A percentile compares a stretch with the other conserved stretches of the same genome.
Evolutionary conservation across 2,329 filamentous ascomycete genomes (phyloP).

Genomic region (Fusarium temperatum): DNA sequence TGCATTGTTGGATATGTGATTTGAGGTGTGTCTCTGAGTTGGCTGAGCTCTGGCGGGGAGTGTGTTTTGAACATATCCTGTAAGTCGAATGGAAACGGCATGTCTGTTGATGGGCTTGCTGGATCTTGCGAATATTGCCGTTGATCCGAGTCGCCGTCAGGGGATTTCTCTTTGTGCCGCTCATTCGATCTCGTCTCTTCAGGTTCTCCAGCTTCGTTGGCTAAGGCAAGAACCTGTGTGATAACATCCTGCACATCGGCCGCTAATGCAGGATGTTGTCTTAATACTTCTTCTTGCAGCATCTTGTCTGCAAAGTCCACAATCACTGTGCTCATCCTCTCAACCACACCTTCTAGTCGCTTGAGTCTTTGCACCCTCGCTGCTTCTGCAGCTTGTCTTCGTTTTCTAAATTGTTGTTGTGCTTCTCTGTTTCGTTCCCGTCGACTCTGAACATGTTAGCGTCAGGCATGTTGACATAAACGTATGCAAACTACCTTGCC

Average conservation of each 20-base stretch:
- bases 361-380: not conserved
- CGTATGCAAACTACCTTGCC: not conserved
- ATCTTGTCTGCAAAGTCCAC: constrained; percentile 11
- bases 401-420: constrained; percentile 14
- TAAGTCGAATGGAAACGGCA: not conserved
- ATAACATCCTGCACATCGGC: not conserved
- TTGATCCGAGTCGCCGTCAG: not conserved
- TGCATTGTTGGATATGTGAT: not conserved
- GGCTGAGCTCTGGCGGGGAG: not conserved
- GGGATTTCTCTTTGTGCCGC: not conserved
- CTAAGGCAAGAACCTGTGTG: not conserved
- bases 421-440: constrained; percentile 18
- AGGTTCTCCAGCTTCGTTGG: constrained; percentile 1
- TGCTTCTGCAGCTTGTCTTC: not conserved
- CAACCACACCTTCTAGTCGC: constrained; percentile 2
- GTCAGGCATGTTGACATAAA: not conserved
- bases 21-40: not conserved
- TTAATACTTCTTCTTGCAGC: not conserved
- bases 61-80: not conserved
- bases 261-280: not conserved
- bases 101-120: not conserved
- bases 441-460: not conserved
- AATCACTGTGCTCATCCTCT: constrained; percentile 11
- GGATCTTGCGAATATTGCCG: not conserved
- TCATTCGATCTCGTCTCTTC: not conserved